Conservation (phyloP, 2,329 filamentous ascomycete species). For the Xylaria sp. region DNA sequence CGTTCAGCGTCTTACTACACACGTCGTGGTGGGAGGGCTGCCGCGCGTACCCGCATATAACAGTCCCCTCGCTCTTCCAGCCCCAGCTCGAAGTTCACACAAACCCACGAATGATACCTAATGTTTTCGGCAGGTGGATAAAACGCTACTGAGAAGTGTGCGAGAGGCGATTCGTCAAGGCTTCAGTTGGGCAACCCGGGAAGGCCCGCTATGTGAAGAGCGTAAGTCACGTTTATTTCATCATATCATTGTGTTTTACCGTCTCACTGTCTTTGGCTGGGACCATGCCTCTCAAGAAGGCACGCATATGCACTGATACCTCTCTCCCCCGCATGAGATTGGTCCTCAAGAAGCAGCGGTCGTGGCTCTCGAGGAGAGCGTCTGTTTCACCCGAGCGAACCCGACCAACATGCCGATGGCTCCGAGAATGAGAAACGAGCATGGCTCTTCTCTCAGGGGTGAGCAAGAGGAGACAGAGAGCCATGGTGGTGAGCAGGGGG, state of each 20-base stretch:
- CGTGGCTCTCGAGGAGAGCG: conserved; percentile 4
- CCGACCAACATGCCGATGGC: conserved; percentile 13
- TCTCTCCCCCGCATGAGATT: not conserved
- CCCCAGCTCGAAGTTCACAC: conserved; percentile 42
- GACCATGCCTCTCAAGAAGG: conserved; percentile 21
- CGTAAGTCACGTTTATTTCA: conserved; percentile 68
- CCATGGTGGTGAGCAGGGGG: conserved; percentile 25
- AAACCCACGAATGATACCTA: conserved; percentile 45
- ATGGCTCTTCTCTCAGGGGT: conserved; percentile 24
- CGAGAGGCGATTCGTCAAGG: conserved; percentile 94
- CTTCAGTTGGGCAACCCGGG: conserved; percentile 94
- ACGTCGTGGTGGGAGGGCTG: conserved; percentile 38
- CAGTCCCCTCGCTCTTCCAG: conserved; percentile 41
- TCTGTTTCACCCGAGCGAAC: conserved; percentile 15
- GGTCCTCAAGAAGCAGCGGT: not conserved
- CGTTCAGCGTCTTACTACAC: conserved; percentile 46
- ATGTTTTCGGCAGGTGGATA: conserved; percentile 75
- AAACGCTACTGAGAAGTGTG: conserved; percentile 86
- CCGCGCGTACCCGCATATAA: conserved; percentile 42
- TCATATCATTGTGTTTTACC: conserved; percentile 31
- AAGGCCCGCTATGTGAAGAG: conserved; percentile 97
- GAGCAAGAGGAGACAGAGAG: conserved; percentile 18
- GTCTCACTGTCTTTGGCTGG: conserved; percentile 15
- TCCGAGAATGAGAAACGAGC: conserved; percentile 26
- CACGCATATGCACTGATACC: conserved; percentile 24